A percentile compares a stretch with the other conserved stretches of the same genome.
phyloP scores from a whole-genome alignment of 208 protist species.

The Leishmania turanica region DNA sequence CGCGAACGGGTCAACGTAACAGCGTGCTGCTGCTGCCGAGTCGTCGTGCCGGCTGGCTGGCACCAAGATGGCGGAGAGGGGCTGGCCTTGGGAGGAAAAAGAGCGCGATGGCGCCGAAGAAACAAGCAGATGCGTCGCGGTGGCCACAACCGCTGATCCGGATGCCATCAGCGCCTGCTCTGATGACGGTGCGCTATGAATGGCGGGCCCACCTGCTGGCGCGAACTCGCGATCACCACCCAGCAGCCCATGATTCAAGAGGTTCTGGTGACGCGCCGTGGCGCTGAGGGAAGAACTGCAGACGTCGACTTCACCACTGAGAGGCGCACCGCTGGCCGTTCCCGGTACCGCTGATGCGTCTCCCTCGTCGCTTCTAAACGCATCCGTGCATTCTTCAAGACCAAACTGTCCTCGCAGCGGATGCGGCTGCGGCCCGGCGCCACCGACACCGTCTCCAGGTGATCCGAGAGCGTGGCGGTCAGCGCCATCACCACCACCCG shows the following conservation, averaged over 20 bases:
- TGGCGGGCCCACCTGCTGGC: neutral
- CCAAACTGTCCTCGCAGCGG: neutral
- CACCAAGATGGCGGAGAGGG: neutral
- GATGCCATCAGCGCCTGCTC: neutral
- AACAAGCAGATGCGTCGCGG: neutral
- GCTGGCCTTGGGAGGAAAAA: neutral
- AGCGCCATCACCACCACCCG: neutral
- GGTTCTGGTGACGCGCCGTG: neutral
- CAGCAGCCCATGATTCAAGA: neutral
- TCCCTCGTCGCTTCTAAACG: neutral
- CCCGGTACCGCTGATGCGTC: neutral
- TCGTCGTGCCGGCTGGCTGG: neutral
- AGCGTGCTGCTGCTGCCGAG: neutral
- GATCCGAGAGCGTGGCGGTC: neutral
- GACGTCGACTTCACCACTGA: neutral
- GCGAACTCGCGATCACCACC: neutral
- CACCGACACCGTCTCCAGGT: neutral
- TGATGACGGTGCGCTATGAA: neutral
- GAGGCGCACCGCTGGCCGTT: neutral
- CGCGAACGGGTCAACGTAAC: neutral
- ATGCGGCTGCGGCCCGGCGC: neutral
- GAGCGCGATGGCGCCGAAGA: neutral
- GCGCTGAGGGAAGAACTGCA: neutral
- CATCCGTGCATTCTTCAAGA: neutral
- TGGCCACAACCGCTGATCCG: neutral